Base-by-base conservation (phyloP, 306 rosid species). In the Quillaja saponaria region DNA sequence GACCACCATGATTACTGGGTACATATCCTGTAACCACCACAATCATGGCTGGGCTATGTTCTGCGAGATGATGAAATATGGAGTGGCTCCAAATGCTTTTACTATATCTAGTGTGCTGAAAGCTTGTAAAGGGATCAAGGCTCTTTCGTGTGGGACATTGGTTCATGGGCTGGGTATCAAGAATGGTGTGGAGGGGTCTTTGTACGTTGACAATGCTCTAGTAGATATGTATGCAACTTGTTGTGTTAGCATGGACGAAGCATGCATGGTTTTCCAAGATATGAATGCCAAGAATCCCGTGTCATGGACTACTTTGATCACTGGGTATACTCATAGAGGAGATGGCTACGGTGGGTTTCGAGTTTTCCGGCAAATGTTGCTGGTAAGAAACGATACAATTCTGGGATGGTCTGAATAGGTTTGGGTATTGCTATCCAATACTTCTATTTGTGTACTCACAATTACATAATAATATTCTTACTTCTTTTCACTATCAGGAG, bases 1-100 rank as follows among this genome's bases (percentile, higher is more conserved):
- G 96, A 89, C 95, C 5, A 78, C 85, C 44, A 84, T 86, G 91
- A 72, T 89, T 61, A 71, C 84, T 19, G 89, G 95, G 58, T 74
- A 80, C 73, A 65, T 79, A 9, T 76, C 88, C 25, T 82, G 85
- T 67, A 67, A 74, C 46, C 75, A 58, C 18, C 68, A 81, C 56
- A 10, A 11, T 28, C 18, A 50, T 35, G 84, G 95, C 0, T 89
- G 91, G 96, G 52, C 21, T 40, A 7, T 76, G 69, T 84, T 86
- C 37, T 65, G 69, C 48, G 76, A 80, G 61, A 86, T 90, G 91
- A 52, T 84, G 34, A 67, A 49, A 62, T 55, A 56, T 51, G 83
- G 77, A 13, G 35, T 69, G 34, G 44, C 31, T 1, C 90, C 86
- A 2, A 90, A 80, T 58, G 89, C 82, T 55, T 86, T 76, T 65